phyloP scores from a whole-genome alignment of 2,329 filamentous ascomycete genomes.

The Sporothrix globosa region DNA sequence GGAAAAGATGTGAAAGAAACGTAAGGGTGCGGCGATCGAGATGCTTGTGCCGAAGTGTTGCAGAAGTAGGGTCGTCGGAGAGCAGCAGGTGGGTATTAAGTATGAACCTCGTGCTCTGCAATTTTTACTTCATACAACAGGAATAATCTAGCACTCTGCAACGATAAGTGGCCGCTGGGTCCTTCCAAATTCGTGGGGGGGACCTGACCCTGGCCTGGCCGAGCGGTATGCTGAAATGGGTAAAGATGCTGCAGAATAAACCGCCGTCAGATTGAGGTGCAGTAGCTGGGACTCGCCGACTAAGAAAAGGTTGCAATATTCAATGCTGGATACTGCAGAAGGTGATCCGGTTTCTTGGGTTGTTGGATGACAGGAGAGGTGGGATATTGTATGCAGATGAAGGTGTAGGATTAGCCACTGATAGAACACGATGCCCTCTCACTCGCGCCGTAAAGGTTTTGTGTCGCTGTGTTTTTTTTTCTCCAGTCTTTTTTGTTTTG shows the following conservation, averaged over 20 bases:
- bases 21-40: conserved; percentile 10
- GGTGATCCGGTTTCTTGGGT: neutral
- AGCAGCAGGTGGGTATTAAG: conserved; percentile 22
- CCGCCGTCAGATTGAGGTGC: conserved; percentile 9
- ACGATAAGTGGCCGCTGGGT: conserved; percentile 27
- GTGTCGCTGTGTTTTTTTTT: neutral
- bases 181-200: conserved; percentile 23
- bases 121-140: conserved; percentile 10
- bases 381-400: conserved; percentile 6
- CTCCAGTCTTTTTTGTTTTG: neutral
- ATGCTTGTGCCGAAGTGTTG: conserved; percentile 26
- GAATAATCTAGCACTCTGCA: neutral
- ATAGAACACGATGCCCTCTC: conserved; percentile 1
- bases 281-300: conserved; percentile 1
- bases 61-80: conserved; percentile 26
- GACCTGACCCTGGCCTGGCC: conserved; percentile 14
- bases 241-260: conserved; percentile 15
- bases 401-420: conserved; percentile 12
- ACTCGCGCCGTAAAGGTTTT: neutral
- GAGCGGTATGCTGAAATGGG: conserved; percentile 18
- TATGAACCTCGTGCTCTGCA: conserved; percentile 26
- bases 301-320: conserved; percentile 1
- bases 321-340: conserved; percentile 9
- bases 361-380: neutral
- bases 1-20: neutral